A percentile compares a stretch with the other conserved stretches of the same genome.
phyloP scores from a whole-genome alignment of 768 basidiomycete genomes.

The Phylloporus arenicola region DNA sequence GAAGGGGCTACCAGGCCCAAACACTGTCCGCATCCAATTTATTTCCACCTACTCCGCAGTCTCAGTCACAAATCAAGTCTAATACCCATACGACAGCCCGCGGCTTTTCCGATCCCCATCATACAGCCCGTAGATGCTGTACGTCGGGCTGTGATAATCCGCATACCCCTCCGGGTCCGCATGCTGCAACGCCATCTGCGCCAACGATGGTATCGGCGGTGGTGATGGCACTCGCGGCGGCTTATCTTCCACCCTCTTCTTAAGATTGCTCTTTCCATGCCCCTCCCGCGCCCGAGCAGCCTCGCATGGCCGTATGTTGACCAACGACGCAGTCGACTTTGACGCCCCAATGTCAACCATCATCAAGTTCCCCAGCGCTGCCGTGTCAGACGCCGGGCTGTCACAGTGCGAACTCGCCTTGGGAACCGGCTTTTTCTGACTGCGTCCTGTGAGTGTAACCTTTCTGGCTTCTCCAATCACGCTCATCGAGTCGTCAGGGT shows the following conservation, averaged over 20 bases:
- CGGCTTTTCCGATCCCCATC: constrained; percentile 55
- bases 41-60: constrained; percentile 18
- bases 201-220: constrained; percentile 63
- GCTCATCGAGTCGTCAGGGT: constrained; percentile 70
- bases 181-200: constrained; percentile 70
- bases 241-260: constrained; percentile 45
- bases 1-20: not conserved
- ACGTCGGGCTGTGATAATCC: constrained; percentile 74
- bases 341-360: constrained; percentile 49
- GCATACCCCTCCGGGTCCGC: constrained; percentile 55
- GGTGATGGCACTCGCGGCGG: constrained; percentile 80
- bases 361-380: constrained; percentile 56
- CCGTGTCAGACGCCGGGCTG: constrained; percentile 34
- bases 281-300: constrained; percentile 26
- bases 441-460: constrained; percentile 19
- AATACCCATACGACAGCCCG: constrained; percentile 22
- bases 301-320: constrained; percentile 27
- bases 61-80: constrained; percentile 13
- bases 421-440: constrained; percentile 33
- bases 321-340: constrained; percentile 32
- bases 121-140: constrained; percentile 76
- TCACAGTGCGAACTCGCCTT: constrained; percentile 16
- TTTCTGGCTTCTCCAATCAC: constrained; percentile 40
- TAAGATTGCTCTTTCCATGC: constrained; percentile 23
- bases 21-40: constrained; percentile 11